Conservation (phyloP, 306 rosid genomes). For the Macrotyloma uniflorum region DNA sequence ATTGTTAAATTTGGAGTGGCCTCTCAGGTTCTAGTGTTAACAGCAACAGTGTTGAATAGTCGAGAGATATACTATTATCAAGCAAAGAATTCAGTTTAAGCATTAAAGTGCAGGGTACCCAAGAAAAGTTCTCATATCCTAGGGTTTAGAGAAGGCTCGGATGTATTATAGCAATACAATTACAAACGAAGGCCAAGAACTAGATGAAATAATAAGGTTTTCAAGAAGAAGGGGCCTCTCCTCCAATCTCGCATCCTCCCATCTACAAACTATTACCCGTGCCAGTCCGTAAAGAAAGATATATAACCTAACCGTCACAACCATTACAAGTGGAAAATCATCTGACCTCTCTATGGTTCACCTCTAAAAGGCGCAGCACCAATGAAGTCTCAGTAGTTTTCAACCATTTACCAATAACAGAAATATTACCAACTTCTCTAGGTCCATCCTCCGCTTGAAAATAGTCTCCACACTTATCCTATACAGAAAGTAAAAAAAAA, state of each 20-base stretch:
- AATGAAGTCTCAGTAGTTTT: constrained; percentile 64
- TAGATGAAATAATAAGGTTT: constrained; percentile 7
- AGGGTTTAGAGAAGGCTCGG: constrained; percentile 9
- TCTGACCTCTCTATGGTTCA: constrained; percentile 68
- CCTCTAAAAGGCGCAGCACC: constrained; percentile 76
- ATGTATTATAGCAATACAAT: not conserved
- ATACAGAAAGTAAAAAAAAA: constrained; percentile 5
- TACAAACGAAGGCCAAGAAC: not conserved
- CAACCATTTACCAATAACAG: constrained; percentile 67
- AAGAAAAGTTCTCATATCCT: constrained; percentile 1
- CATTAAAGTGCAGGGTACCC: constrained; percentile 13
- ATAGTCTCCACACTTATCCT: constrained; percentile 92
- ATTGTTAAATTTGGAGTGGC: not conserved
- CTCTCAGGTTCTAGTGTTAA: not conserved
- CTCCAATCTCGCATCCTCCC: not conserved
- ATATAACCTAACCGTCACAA: not conserved
- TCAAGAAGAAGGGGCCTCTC: not conserved
- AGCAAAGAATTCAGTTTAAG: not conserved
- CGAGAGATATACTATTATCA: not conserved
- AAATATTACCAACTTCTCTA: constrained; percentile 81
- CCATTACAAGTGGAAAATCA: constrained; percentile 12
- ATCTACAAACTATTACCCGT: not conserved
- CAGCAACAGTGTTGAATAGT: not conserved
- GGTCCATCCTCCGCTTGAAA: constrained; percentile 91
- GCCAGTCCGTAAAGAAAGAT: constrained; percentile 25